phyloP scores from a whole-genome alignment of 495 filamentous ascomycete species.

The Neurospora sp. region DNA sequence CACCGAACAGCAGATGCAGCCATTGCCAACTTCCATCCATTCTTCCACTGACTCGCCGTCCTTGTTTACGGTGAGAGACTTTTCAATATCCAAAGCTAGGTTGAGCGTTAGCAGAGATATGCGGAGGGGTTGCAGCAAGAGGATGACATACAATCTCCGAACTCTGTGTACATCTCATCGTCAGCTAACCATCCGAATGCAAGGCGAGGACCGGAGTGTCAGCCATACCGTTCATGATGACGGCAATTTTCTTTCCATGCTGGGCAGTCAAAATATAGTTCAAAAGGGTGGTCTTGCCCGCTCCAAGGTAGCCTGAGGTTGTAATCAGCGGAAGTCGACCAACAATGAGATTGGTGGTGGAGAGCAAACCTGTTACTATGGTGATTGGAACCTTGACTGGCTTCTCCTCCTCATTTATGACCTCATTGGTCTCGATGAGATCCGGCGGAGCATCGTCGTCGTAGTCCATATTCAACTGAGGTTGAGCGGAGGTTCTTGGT shows the following conservation, averaged over 20 bases:
- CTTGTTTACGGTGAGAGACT: constrained; percentile 78
- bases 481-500: not conserved
- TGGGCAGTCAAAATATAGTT: constrained; percentile 91
- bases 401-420: constrained; percentile 35
- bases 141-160: constrained; percentile 71
- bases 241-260: constrained; percentile 94
- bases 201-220: not conserved
- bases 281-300: constrained; percentile 89
- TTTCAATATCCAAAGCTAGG: constrained; percentile 84
- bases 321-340: constrained; percentile 6
- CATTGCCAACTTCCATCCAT: constrained; percentile 93
- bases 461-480: constrained; percentile 33
- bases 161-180: constrained; percentile 51
- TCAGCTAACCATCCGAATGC: not conserved
- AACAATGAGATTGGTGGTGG: constrained; percentile 1
- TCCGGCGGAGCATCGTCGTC: constrained; percentile 68
- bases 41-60: constrained; percentile 80
- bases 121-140: not conserved
- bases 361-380: constrained; percentile 71
- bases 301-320: constrained; percentile 65
- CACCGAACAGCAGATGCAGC: constrained; percentile 96
- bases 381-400: constrained; percentile 78
- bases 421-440: constrained; percentile 48
- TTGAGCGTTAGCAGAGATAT: constrained; percentile 12
- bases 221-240: constrained; percentile 81